Evolutionary conservation across 2,329 filamentous ascomycete genomes (phyloP).

Genomic region (Polytolypa hystricis): DNA sequence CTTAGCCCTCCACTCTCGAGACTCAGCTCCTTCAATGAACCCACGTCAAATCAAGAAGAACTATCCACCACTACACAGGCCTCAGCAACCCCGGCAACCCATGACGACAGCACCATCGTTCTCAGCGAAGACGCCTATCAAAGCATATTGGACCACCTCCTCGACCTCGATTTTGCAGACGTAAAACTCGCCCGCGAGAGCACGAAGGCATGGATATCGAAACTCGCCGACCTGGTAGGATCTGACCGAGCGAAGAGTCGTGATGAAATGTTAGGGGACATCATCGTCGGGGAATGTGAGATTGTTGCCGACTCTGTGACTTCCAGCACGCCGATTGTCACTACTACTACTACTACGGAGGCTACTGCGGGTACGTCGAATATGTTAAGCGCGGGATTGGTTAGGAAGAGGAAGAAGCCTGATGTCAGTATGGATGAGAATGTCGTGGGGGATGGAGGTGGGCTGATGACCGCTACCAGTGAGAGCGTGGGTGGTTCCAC

Average conservation of each 20-base stretch:
- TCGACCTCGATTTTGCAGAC: conserved; percentile 34
- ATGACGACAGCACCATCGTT: conserved; percentile 25
- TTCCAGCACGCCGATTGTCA: neutral
- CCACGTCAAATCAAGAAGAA: neutral
- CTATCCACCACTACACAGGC: neutral
- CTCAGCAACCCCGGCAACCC: conserved; percentile 19
- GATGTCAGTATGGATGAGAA: conserved; percentile 4
- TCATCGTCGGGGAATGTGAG: conserved; percentile 22
- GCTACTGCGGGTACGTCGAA: conserved; percentile 12
- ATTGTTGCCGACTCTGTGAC: conserved; percentile 5
- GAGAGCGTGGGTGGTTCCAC: neutral
- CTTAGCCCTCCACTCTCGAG: no score
- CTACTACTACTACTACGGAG: neutral
- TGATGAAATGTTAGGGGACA: conserved; percentile 18
- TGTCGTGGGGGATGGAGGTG: no score
- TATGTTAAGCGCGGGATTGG: conserved; percentile 20
- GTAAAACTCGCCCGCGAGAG: conserved; percentile 27
- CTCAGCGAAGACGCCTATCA: conserved; percentile 32
- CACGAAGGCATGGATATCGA: conserved; percentile 31
- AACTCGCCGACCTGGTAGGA: conserved; percentile 30
- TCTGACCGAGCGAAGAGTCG: conserved; percentile 19
- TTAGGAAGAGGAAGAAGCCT: conserved; percentile 30
- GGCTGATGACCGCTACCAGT: no score
- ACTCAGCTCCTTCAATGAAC: no score
- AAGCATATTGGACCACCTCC: conserved; percentile 26